These are phyloP conservation scores for Suillus decipiens DNA, from an alignment of 768 basidiomycete genomes.

Conservation along the genomic window DNA sequence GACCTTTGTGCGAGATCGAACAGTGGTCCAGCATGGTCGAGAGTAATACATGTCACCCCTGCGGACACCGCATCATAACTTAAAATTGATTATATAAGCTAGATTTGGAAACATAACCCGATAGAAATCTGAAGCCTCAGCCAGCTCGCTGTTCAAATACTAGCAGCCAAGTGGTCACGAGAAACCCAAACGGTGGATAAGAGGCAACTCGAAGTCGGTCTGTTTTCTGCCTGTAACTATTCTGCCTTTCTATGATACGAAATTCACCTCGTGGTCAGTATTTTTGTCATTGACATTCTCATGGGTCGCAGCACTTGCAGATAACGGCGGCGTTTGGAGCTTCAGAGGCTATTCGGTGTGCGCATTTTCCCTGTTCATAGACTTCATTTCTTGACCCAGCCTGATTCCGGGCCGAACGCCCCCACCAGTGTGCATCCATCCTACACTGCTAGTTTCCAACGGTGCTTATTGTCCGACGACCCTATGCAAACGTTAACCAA, in stretches of 20 bases:
- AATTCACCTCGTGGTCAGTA: not conserved
- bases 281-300: not conserved
- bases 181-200: not conserved
- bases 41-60: not conserved
- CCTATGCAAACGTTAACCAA: not conserved
- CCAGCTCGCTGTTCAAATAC: not conserved
- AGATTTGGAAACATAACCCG: not conserved
- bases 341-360: not conserved
- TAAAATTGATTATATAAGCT: not conserved
- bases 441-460: not conserved
- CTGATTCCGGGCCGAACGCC: not conserved
- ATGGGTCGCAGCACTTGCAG: not conserved
- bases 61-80: conserved; percentile 1
- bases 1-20: conserved; percentile 93
- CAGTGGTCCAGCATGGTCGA: conserved; percentile 87
- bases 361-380: not conserved
- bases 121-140: not conserved
- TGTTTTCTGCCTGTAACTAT: not conserved
- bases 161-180: not conserved
- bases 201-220: not conserved
- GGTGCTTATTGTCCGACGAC: not conserved
- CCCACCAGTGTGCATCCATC: not conserved
- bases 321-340: not conserved
- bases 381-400: not conserved
- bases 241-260: not conserved